Evolutionary conservation across 352 stramenopile species (phyloP).

Genomic region (Pythium volutum): DNA sequence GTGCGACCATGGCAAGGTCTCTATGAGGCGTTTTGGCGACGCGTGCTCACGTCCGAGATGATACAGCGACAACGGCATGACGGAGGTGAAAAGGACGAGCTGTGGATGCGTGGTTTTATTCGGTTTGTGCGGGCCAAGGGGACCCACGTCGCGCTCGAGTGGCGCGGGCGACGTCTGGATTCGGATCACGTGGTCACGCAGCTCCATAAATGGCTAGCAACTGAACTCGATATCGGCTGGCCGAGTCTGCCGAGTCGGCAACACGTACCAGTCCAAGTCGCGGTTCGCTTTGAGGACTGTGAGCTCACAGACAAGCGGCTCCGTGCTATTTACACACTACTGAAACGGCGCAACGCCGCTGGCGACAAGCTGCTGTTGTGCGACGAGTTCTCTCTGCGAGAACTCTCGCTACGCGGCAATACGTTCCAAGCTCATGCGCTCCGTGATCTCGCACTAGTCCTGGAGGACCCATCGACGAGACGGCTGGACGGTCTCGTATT

Average conservation of each 20-base stretch:
- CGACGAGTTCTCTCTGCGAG: neutral
- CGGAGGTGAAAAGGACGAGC: neutral
- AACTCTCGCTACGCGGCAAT: neutral
- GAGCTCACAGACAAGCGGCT: neutral
- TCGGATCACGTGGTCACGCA: neutral
- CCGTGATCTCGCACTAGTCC: neutral
- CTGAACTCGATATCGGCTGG: no score
- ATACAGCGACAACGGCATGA: neutral
- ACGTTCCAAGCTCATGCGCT: neutral
- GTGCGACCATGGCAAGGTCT: neutral
- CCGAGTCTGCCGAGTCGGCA: neutral
- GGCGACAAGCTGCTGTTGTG: neutral
- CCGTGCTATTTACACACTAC: neutral
- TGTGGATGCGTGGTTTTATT: neutral
- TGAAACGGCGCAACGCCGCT: neutral
- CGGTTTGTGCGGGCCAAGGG: neutral
- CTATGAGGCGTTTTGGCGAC: neutral
- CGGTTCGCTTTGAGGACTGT: constrained; percentile 4
- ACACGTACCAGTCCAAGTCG: neutral
- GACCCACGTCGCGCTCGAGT: neutral
- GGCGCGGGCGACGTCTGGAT: neutral
- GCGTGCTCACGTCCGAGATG: constrained; percentile 4
- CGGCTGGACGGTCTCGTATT: neutral
- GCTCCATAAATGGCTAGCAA: neutral
- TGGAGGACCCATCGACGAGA: neutral